Conservation (phyloP, 805 yeast species). For the Kuraishia ogatae region DNA sequence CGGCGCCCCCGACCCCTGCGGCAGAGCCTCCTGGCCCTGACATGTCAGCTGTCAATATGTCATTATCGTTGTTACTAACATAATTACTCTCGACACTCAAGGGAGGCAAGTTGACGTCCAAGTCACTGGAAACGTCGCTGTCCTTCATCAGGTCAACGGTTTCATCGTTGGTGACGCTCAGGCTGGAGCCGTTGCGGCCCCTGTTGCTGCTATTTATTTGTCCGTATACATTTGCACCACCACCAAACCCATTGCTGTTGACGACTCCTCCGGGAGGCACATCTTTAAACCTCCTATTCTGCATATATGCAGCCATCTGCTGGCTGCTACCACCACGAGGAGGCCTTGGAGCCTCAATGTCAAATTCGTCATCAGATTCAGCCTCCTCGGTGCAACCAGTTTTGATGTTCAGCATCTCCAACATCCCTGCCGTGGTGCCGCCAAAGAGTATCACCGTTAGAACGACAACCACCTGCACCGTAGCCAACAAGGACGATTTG, state of each 20-base stretch:
- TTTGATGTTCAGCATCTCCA: slow-evolving; percentile 86
- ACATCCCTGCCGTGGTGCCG: slow-evolving; percentile 97
- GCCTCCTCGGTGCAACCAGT: slow-evolving; percentile 83
- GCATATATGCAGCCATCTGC: not conserved
- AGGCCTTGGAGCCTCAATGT: slow-evolving; percentile 63
- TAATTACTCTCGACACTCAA: not conserved
- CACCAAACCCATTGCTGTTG: not conserved
- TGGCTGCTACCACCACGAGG: not conserved
- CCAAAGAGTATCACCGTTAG: slow-evolving; percentile 94
- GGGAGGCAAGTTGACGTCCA: slow-evolving; percentile 13
- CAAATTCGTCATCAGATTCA: slow-evolving; percentile 92
- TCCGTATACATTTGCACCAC: not conserved
- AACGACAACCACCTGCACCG: slow-evolving; percentile 94
- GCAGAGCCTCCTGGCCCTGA: too few species aligned
- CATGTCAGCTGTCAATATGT: too few species aligned
- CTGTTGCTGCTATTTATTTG: not conserved
- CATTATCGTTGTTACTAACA: not conserved
- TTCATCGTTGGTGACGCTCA: slow-evolving; percentile 3
- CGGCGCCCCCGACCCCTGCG: too few species aligned
- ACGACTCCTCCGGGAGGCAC: not conserved
- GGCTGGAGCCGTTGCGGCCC: slow-evolving; percentile 22
- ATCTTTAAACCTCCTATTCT: slow-evolving; percentile 2
- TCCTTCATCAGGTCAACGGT: slow-evolving; percentile 14
- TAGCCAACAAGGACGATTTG: slow-evolving; percentile 81
- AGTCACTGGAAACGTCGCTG: slow-evolving; percentile 24